Evolutionary conservation across 306 rosid genomes (phyloP).

Genomic region (Sechiopsis laciniata): DNA sequence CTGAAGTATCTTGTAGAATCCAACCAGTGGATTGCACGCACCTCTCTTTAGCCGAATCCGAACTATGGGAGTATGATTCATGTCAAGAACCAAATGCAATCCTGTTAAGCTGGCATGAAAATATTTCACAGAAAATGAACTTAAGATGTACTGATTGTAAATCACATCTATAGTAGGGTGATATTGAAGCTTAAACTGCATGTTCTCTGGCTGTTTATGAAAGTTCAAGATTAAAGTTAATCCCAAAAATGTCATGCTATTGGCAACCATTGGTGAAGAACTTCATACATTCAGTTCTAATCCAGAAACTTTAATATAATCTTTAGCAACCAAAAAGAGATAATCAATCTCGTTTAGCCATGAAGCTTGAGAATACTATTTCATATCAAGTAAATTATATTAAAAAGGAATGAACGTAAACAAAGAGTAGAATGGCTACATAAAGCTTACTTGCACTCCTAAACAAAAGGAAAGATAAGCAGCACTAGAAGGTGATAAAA

Average conservation of each 20-base stretch:
- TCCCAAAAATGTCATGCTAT: not conserved
- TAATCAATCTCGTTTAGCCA: not conserved
- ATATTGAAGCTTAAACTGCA: no score
- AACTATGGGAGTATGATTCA: not conserved
- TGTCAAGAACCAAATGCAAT: slow-evolving; percentile 3
- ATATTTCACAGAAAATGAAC: not conserved
- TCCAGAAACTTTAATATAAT: not conserved
- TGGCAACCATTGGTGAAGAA: slow-evolving; percentile 9
- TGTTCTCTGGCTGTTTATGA: slow-evolving; percentile 5
- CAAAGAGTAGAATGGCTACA: not conserved
- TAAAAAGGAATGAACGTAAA: not conserved
- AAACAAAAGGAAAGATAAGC: not conserved
- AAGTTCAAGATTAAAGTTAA: not conserved
- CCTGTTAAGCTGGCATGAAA: not conserved
- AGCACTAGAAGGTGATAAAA: slow-evolving; percentile 4
- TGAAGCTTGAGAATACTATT: not conserved
- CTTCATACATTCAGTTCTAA: not conserved
- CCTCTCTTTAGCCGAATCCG: slow-evolving; percentile 1
- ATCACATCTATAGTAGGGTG: not conserved
- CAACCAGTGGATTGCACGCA: not conserved
- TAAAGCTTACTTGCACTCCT: not conserved
- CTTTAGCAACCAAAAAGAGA: not conserved
- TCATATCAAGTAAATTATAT: slow-evolving; percentile 4
- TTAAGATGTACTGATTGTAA: not conserved
- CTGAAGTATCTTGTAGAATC: slow-evolving; percentile 1